phyloP scores from a whole-genome alignment of 768 basidiomycete species.

The Kwoniella sp. region DNA sequence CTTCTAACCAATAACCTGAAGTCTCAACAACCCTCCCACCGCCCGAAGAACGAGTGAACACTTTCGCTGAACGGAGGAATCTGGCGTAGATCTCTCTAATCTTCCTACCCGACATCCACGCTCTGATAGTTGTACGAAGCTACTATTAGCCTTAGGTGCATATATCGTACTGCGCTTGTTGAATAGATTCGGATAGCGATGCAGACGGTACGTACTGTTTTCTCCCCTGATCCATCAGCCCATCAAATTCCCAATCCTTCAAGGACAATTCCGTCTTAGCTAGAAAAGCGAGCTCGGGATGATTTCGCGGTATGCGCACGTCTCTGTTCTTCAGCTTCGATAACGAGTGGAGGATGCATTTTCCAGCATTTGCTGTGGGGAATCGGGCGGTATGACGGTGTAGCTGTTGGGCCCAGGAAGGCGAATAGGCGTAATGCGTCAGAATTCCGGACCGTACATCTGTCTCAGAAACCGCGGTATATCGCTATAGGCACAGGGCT shows the following conservation, averaged over 20 bases:
- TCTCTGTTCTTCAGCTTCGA: constrained; percentile 35
- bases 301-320: constrained; percentile 26
- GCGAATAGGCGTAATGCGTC: too few relatives aligned
- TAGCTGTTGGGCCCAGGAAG: constrained; percentile 40
- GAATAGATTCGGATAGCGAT: too few relatives aligned
- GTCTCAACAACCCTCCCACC: constrained; percentile 43
- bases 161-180: too few relatives aligned
- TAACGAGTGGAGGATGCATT: constrained; percentile 30
- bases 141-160: not conserved
- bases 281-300: constrained; percentile 47
- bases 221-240: constrained; percentile 45
- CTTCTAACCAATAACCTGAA: constrained; percentile 45
- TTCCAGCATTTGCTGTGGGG: constrained; percentile 33
- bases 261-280: constrained; percentile 35
- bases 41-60: constrained; percentile 42
- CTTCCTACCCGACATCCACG: constrained; percentile 42
- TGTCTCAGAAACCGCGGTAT: too few relatives aligned
- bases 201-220: constrained; percentile 36
- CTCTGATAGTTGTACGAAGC: too few relatives aligned
- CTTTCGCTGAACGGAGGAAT: constrained; percentile 17
- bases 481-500: too few relatives aligned
- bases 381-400: constrained; percentile 49
- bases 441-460: too few relatives aligned
- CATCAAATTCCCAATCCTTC: constrained; percentile 43
- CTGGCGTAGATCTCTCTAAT: constrained; percentile 26